phyloP scores from a whole-genome alignment of 305 asterid species.

The Rubia peregrina region DNA sequence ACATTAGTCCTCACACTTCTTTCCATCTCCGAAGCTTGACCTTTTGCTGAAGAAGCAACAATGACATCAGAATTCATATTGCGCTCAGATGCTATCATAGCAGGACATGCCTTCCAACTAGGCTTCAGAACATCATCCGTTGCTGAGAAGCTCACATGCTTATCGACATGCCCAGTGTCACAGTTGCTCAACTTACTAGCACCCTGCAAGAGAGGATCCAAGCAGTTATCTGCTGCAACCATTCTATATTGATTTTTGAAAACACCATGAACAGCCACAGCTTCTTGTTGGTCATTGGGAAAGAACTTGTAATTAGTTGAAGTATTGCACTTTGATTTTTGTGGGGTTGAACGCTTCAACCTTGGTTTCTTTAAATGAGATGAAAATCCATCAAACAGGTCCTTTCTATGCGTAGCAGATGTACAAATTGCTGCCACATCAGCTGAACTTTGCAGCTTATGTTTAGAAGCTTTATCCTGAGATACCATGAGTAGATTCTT shows the following conservation, averaged over 20 bases:
- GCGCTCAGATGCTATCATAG: slow-evolving; percentile 18
- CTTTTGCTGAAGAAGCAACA: slow-evolving; percentile 21
- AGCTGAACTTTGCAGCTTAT: slow-evolving; percentile 33
- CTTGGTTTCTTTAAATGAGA: slow-evolving; percentile 27
- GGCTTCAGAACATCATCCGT: slow-evolving; percentile 25
- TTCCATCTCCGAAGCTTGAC: slow-evolving; percentile 16
- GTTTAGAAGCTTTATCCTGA: slow-evolving; percentile 40
- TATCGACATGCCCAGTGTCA: slow-evolving; percentile 25
- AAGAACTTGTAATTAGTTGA: slow-evolving; percentile 23
- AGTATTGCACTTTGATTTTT: slow-evolving; percentile 22
- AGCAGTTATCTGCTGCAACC: slow-evolving; percentile 22
- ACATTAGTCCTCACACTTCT: slow-evolving; percentile 16
- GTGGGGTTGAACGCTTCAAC: slow-evolving; percentile 20
- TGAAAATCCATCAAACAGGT: slow-evolving; percentile 18
- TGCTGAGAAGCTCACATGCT: slow-evolving; percentile 38
- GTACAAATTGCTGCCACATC: slow-evolving; percentile 22
- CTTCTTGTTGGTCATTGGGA: slow-evolving; percentile 23
- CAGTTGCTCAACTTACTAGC: slow-evolving; percentile 19
- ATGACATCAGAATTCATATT: slow-evolving; percentile 17
- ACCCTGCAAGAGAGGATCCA: slow-evolving; percentile 22
- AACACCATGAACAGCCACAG: slow-evolving; percentile 28
- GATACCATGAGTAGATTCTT: slow-evolving; percentile 1
- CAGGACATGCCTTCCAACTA: slow-evolving; percentile 19
- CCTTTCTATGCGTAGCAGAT: slow-evolving; percentile 25
- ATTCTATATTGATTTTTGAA: slow-evolving; percentile 24